Percentiles rank a stretch among this genome's conserved stretches.
phyloP scores from a whole-genome alignment of 2,329 filamentous ascomycete species.

The Xylaria sp. region DNA sequence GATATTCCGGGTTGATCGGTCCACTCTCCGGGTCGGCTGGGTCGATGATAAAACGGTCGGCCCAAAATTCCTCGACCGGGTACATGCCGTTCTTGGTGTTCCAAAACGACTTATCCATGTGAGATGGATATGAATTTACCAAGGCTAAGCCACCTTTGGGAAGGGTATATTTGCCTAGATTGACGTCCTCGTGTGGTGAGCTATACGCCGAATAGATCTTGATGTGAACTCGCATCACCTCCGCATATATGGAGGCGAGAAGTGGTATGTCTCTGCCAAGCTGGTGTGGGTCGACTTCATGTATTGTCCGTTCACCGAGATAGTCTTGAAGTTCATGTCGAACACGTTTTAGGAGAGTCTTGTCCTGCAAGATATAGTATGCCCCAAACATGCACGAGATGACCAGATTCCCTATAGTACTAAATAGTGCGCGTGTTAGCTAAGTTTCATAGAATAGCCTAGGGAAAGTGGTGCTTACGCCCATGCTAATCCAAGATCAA shows the following conservation, averaged over 20 bases:
- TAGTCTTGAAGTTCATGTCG: constrained; percentile 32
- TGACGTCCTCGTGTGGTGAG: constrained; percentile 37
- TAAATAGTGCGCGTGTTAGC: constrained; percentile 21
- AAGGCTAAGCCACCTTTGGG: constrained; percentile 36
- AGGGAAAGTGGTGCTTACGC: constrained; percentile 31
- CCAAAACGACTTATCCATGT: constrained; percentile 42
- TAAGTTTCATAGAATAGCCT: neutral
- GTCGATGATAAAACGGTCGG: constrained; percentile 41
- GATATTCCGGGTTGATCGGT: constrained; percentile 31
- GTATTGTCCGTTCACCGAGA: constrained; percentile 19
- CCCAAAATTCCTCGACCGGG: constrained; percentile 41
- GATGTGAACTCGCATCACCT: constrained; percentile 40
- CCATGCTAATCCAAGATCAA: constrained; percentile 41
- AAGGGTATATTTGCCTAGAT: constrained; percentile 37
- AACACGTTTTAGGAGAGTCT: constrained; percentile 32
- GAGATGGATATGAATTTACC: constrained; percentile 34
- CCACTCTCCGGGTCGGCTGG: constrained; percentile 39
- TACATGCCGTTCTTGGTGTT: constrained; percentile 39
- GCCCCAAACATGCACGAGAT: constrained; percentile 35
- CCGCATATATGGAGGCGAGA: constrained; percentile 41
- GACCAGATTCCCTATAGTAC: constrained; percentile 37
- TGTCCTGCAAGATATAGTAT: constrained; percentile 38
- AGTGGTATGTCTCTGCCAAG: constrained; percentile 37
- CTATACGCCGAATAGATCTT: constrained; percentile 36
- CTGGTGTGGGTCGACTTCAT: constrained; percentile 33